Conservation (phyloP, 495 filamentous ascomycete genomes). For the Neurospora sp. region DNA sequence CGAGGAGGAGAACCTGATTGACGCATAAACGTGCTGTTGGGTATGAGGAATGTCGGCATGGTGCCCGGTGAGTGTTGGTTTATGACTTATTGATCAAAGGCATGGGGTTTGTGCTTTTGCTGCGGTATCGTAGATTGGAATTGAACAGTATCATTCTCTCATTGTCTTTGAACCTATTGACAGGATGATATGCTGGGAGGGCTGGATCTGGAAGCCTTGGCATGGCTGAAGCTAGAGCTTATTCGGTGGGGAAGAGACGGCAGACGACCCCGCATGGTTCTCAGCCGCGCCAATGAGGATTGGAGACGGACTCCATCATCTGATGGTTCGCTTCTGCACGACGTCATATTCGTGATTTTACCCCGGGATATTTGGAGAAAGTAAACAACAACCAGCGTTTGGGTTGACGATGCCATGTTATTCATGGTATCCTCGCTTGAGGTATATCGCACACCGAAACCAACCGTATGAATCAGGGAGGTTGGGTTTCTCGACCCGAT, state of each 20-base stretch:
- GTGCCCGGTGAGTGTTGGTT: constrained; percentile 1
- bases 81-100: constrained; percentile 5
- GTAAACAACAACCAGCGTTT: neutral
- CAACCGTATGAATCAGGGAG: neutral
- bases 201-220: neutral
- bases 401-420: too few species aligned
- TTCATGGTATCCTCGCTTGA: neutral
- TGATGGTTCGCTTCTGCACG: neutral
- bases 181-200: too few species aligned
- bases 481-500: neutral
- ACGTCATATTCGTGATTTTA: constrained; percentile 5
- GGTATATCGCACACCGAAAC: too few species aligned
- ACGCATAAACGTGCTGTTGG: constrained; percentile 35
- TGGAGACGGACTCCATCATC: neutral
- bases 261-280: constrained; percentile 11
- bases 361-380: neutral
- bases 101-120: constrained; percentile 3
- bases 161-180: neutral
- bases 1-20: constrained; percentile 58
- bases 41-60: neutral
- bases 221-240: constrained; percentile 32
- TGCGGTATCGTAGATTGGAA: constrained; percentile 16
- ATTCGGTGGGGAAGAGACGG: constrained; percentile 14
- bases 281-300: constrained; percentile 12
- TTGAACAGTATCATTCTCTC: constrained; percentile 5